Evolutionary conservation across 768 basidiomycete genomes (phyloP), one percentile per base, ranked within the genome.

Genomic region (Lactifluus subvellereus): DNA sequence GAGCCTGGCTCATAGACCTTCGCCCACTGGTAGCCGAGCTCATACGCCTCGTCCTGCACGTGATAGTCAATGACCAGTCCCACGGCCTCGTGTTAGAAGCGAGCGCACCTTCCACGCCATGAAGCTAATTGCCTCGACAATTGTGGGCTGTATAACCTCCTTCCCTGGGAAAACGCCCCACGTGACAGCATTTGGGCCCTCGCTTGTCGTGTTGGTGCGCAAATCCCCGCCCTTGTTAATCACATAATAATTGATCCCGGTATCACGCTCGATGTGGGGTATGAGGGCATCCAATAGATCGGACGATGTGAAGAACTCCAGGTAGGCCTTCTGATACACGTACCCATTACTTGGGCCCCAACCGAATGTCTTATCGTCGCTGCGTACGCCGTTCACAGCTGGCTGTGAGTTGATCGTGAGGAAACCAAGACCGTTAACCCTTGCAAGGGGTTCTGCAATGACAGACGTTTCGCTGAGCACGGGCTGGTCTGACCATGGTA

Each of bases 141-240:
- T 93, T 20, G 95, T 98, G 22, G 95, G 95, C 72, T 96, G 94
- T 52, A 96, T 77, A 68, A 97, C 91, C 78, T 97, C 95, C 74
- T 98, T 98, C 60, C 92, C 91, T 5, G 95, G 93, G 81, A 96
- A 98, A 9, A 97, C 92, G 66, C 95, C 95, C 95, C 95, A 98
- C 1, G 95, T 98, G 18, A 98, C 94, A n/a, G 95, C 95, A 69
- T 97, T 98, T 32, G 97, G 95, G 2, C 95, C 94, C 55, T 97
- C 94, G 2, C 88, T 91, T 69, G 93, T 90, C 16, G 86, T 94
- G 79, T 98, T 99, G 54, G 97, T 98, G 59, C 88, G 84, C 54
- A 99, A 78, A 73, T 98, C 95, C 45, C 97, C 97, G 47, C 87
- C 84, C 74, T 89, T 92, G 82, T 98, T 98, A 74, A 98, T 96